Conservation (phyloP, 2,329 filamentous ascomycete species). For the Stromatinia cepivora region DNA sequence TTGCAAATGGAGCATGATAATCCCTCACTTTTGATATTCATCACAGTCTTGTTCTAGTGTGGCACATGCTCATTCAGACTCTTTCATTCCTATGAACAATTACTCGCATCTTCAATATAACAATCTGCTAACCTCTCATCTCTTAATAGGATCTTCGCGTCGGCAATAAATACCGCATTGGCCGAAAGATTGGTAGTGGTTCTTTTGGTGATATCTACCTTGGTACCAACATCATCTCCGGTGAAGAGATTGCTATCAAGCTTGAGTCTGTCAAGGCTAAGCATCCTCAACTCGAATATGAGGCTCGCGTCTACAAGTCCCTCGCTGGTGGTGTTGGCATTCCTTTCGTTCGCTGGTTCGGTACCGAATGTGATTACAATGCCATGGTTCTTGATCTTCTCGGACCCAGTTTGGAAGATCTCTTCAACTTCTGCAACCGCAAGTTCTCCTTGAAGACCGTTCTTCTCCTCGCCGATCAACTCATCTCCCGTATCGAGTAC, state of each 20-base stretch:
- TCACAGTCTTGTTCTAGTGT: slow-evolving; percentile 35
- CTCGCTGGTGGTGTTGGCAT: slow-evolving; percentile 97
- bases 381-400: slow-evolving; percentile 98
- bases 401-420: slow-evolving; percentile 90
- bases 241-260: slow-evolving; percentile 99
- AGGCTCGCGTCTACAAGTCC: slow-evolving; percentile 87
- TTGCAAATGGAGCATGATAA: background rate
- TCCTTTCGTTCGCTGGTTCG: slow-evolving; percentile 98
- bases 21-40: slow-evolving; percentile 25
- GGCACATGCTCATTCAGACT: slow-evolving; percentile 22
- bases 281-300: slow-evolving; percentile 98
- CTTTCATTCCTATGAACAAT: background rate
- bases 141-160: slow-evolving; percentile 86
- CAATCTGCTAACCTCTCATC: slow-evolving; percentile 32
- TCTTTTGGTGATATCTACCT: slow-evolving; percentile 99
- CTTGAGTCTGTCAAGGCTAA: slow-evolving; percentile 99
- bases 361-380: slow-evolving; percentile 99
- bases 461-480: slow-evolving; percentile 90
- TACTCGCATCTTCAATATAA: slow-evolving; percentile 8
- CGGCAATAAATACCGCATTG: slow-evolving; percentile 99
- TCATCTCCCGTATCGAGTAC: slow-evolving; percentile 99
- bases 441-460: slow-evolving; percentile 99
- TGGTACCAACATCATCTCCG: slow-evolving; percentile 98
- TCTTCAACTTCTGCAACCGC: slow-evolving; percentile 99
- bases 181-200: slow-evolving; percentile 97